Base-by-base conservation (phyloP, 1,284 basidiomycete genomes). In the Trichosporon sp. region DNA sequence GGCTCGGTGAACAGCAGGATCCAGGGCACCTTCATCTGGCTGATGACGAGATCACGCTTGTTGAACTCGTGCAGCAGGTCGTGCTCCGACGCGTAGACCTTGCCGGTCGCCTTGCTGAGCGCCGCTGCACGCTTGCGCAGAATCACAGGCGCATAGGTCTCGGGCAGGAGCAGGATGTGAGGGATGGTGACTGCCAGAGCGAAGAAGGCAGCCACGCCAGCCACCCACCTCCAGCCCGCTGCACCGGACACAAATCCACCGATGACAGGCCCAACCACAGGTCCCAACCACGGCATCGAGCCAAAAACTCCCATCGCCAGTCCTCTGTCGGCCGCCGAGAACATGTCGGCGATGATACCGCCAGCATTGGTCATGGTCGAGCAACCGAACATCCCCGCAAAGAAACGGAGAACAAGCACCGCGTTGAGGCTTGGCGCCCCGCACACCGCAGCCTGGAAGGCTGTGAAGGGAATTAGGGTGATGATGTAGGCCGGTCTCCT, bases 1-100 rank as follows among this genome's bases (percentile, higher is more conserved):
- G 86, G 85, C 74, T 89, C 88, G 4, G 84, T 86, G 65, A 84
- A 78, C 33, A 89, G 80, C 72, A 89, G 69, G 84, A 85, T 64
- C 70, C 81, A 81, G 0, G 82, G 82, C 6, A 78, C 69, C 21
- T 75, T 71, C 62, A 82, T 69, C 69, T 69, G 60, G 73, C 54
- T 56, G 67, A 74, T 72, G 58, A 77, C 73, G 33, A 74, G 67
- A 6, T 68, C 60, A n/a, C 67, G 59, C n/a, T 76, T 40, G 16
- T 72, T 69, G 29, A 77, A 58, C 14, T 78, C 71, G 59, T 71
- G 68, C 10, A 78, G 74, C 16, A 73, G 70, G 29, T 80, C 75
- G 14, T 84, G 82, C 32, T 77, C 72, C 54, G 73, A 76, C 44
- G 71, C 69, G 58, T 73, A 71, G 21, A 63, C 65, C n/a, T 73